Conservation (phyloP, 306 rosid genomes). For the Sphenostylis stenocarpa region DNA sequence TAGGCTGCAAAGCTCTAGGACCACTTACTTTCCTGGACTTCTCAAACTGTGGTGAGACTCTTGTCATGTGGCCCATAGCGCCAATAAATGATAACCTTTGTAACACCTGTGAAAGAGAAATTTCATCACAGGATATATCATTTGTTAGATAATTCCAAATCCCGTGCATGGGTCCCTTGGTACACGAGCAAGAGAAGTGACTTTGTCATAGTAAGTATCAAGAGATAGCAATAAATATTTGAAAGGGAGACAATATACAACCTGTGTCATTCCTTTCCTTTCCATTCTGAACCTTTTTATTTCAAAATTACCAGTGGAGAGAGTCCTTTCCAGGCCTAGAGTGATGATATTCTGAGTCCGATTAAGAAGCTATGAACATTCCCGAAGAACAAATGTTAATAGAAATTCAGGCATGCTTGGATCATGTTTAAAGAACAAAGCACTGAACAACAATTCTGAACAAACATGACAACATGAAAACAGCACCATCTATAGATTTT, state of each 20-base stretch:
- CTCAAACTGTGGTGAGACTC: constrained; percentile 91
- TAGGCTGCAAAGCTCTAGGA: constrained; percentile 13
- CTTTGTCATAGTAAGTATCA: not conserved
- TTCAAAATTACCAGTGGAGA: constrained; percentile 88
- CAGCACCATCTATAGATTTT: not conserved
- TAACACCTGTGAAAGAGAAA: constrained; percentile 53
- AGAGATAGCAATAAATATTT: not conserved
- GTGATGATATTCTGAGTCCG: constrained; percentile 39
- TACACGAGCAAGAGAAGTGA: not conserved
- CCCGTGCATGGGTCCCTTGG: not conserved
- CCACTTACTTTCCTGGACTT: constrained; percentile 50
- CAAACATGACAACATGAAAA: constrained; percentile 21
- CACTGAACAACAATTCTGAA: not conserved
- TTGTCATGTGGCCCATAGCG: constrained; percentile 57
- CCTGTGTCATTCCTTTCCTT: constrained; percentile 95
- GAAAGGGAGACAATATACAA: constrained; percentile 27
- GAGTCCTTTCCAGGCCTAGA: constrained; percentile 75
- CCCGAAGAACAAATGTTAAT: not conserved
- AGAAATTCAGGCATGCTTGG: constrained; percentile 14
- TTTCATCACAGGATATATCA: not conserved
- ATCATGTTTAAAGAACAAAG: not conserved
- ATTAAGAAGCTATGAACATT: constrained; percentile 37
- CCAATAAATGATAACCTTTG: constrained; percentile 68
- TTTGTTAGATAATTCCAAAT: not conserved
- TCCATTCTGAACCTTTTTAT: constrained; percentile 82